Evolutionary conservation across 768 basidiomycete genomes (phyloP), one percentile per base, ranked within the genome.

Genomic region (Termitomyces sp.): DNA sequence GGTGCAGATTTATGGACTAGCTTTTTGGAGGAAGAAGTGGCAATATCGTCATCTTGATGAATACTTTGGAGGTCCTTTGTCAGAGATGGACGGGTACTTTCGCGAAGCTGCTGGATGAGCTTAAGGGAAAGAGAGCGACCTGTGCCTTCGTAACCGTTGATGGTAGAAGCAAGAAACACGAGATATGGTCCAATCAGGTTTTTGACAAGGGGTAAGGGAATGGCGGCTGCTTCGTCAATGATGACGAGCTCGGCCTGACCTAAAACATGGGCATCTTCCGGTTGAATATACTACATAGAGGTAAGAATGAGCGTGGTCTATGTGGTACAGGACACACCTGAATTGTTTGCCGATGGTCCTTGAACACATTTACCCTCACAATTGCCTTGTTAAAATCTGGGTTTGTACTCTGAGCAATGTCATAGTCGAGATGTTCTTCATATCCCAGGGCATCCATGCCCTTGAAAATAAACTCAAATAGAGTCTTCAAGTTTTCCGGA

Each of bases 71-170:
- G 66, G 55, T 87, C 83, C 66, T 90, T 89, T 17, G 84, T 77
- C 41, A 93, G 74, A 1, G 89, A 86, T 0, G 92, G 85, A 3
- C 90, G 81, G 0, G 91, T 90, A 68, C 84, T 88, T 68, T 98
- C 97, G 37, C 97, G 88, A 3, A 98, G 83, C 68, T 97, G 94
- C 69, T 98, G 91, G 60, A 99, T 89, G 55, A 99, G 88, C 71
- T 99, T 99, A 58, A 99, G 87, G 45, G 94, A 97, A 46, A 99
- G 83, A 1, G 95, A 98, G 26, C 97, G 90, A n/a, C 97, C 97
- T 0, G 97, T 98, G 26, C 97, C 97, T 78, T 98, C 97, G 70
- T 99, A 99, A 40, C 97, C 97, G 68, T 98, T 98, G 73, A 99
- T 94, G 0, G 97, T 99, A n/a, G 94, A 97, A 1, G 97, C 92